Base-by-base conservation (phyloP, 768 basidiomycete species). In the Ramaria sp. region DNA sequence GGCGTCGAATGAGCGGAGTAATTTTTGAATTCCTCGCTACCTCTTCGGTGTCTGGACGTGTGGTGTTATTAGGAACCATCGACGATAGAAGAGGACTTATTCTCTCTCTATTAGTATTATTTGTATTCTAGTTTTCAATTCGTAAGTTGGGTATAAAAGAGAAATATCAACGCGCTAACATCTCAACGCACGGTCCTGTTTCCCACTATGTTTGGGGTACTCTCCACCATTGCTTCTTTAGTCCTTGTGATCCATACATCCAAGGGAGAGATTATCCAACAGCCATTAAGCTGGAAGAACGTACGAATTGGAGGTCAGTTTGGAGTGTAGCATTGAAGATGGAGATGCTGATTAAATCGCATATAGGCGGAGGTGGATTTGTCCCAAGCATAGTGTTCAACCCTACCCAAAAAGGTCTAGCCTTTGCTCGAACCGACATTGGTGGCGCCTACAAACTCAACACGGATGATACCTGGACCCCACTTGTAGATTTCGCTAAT, bases 381-480 rank as follows among this genome's bases (percentile, higher is more conserved):
- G 70, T 79, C 30, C 76, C 77, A 13, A 73, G 75, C 52, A 78
- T 83, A 52, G 72, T 83, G 16, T 83, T 83, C 64, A 82, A 81
- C 61, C 75, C 81, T 0, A 71, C 70, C 16, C 66, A 78, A 61
- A 75, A 78, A 72, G 81, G 80, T 30, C 64, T 82, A 10, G 79
- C 77, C 2, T 83, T 78, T 63, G 79, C 78, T n/a, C 76, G 82
- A 22, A 82, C 81, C 8, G 82, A 83, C 64, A 81, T 84, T 36
- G 81, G 81, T 52, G 81, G 80, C 25, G 79, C 77, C 20, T 82
- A 83, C 65, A 78, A 71, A 60, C 65, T 83, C 61, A 82, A 83
- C 61, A 38, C 77, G 1, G 77, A 81, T 59, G 76, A 79, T 50
- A 67, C 77, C 1, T 83, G 82, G 82, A 78, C 78, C 0, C 79